Percentiles rank a stretch among this genome's conserved stretches.
Conservation (phyloP, 805 yeast genomes). For the Starmerella vitae region DNA sequence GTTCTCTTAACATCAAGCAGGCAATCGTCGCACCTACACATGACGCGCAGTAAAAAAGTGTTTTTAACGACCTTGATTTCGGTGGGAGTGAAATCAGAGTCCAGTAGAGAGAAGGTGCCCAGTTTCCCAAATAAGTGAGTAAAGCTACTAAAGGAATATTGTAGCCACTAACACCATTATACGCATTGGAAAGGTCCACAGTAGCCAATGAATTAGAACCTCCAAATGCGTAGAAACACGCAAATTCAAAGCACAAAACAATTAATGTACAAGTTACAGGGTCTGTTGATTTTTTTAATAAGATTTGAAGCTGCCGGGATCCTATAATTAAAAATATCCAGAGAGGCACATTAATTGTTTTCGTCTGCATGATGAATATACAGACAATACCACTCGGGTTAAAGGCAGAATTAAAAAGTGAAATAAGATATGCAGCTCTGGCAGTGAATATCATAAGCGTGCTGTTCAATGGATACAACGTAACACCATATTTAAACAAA, state of each 20-base stretch:
- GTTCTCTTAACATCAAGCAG: slow-evolving; percentile 64
- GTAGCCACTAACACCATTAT: slow-evolving; percentile 71
- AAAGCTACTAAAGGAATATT: slow-evolving; percentile 59
- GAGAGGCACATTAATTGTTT: slow-evolving; percentile 43
- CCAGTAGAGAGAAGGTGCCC: slow-evolving; percentile 80
- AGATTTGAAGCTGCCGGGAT: not conserved
- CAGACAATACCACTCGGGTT: not conserved
- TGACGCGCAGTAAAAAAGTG: slow-evolving; percentile 15
- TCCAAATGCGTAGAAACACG: slow-evolving; percentile 75
- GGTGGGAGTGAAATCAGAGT: slow-evolving; percentile 27
- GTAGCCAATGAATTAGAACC: slow-evolving; percentile 88
- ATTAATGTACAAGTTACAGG: slow-evolving; percentile 17
- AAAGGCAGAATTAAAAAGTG: slow-evolving; percentile 8
- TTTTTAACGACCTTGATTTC: slow-evolving; percentile 24
- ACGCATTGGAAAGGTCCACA: slow-evolving; percentile 79
- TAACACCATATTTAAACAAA: slow-evolving; percentile 43
- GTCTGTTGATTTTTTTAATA: not conserved
- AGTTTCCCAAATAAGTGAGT: slow-evolving; percentile 70
- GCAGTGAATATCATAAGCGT: slow-evolving; percentile 12
- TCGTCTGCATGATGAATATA: slow-evolving; percentile 42
- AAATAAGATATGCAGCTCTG: slow-evolving; percentile 5
- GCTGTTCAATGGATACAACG: slow-evolving; percentile 25
- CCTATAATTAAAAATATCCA: slow-evolving; percentile 20
- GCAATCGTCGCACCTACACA: slow-evolving; percentile 30
- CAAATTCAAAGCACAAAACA: slow-evolving; percentile 48